Evolutionary conservation across 805 yeast genomes (phyloP), one percentile per base, ranked within the genome.

Genomic region (Metschnikowia lachancei): DNA sequence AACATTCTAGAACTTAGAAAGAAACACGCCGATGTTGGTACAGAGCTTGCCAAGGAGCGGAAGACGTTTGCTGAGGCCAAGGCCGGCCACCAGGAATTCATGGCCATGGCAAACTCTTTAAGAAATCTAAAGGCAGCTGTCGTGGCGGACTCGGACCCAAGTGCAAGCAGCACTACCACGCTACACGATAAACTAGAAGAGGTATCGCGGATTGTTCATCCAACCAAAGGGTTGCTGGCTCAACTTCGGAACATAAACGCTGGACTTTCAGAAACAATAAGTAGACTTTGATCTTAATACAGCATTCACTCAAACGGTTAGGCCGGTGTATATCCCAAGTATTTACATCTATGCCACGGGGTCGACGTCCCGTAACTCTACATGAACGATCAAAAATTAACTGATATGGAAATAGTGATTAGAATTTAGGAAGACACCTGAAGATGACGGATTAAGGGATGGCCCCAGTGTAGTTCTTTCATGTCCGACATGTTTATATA

Each of bases 21-120:
- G 30, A 49, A 58, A 12, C 75, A 72, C 47, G 52, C 63, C 7
- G 42, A 45, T 2, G 66, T 71, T 9, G 74, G 72, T 1, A 54
- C 62, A 24, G 61, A 66, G 34, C 56, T 70, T 30, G 65, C 65
- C 46, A 43, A 50, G 22, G 48, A 67, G 12, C 52, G 75, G 40
- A 34, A 42, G 2, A 50, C 51, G 5, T 60, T 58, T 45, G 55
- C 53, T 13, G 45, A 49, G 3, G 44, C 51, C 35, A 53, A 54
- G 49, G 42, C 46, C 13, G 43, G 49, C 33, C 55, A 53, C 48
- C 53, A 56, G 28, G 49, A 52, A 28, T 45, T 61, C 41, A 49
- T 47, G 53, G 32, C 28, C 16, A 45, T 45, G 49, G 56, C 45
- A 12, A 33, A 19, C 4, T 41, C 54, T 7, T 40, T 55, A 12